A percentile compares a stretch with the other conserved stretches of the same genome.
phyloP scores from a whole-genome alignment of 1,284 basidiomycete species.

The Puccinia polysora region DNA sequence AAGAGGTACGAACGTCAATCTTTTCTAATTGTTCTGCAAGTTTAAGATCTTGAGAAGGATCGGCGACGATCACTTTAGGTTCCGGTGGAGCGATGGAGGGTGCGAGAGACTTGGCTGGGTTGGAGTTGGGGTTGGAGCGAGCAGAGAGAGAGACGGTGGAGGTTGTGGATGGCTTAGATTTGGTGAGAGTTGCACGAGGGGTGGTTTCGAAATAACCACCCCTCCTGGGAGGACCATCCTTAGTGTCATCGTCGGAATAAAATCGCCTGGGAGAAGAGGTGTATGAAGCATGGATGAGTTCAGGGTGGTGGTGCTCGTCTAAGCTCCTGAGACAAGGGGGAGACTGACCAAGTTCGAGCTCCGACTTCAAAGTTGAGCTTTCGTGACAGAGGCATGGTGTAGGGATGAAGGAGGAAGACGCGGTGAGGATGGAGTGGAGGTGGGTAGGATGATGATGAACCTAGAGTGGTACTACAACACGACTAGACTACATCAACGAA shows the following conservation, averaged over 20 bases:
- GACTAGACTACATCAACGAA: neutral
- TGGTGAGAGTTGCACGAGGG: constrained; percentile 2
- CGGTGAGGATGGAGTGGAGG: no score
- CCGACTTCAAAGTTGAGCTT: constrained; percentile 35
- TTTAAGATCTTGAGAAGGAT: neutral
- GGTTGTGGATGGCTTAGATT: neutral
- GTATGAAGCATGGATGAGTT: neutral
- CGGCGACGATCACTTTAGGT: neutral
- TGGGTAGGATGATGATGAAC: no score
- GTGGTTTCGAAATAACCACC: constrained; percentile 33
- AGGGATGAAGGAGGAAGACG: no score
- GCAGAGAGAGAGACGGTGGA: constrained; percentile 4
- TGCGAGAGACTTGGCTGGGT: neutral
- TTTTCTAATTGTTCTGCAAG: constrained; percentile 4
- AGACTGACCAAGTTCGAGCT: constrained; percentile 32
- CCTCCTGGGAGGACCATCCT: constrained; percentile 19
- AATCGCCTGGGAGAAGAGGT: constrained; percentile 20
- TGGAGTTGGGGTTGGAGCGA: neutral
- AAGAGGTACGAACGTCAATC: neutral
- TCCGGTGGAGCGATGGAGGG: neutral
- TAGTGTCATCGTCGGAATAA: constrained; percentile 1
- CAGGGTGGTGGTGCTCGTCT: neutral
- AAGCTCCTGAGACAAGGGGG: neutral
- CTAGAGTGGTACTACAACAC: no score
- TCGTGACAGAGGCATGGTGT: constrained; percentile 26